Evolutionary conservation across 306 rosid species (phyloP).

Genomic region (Notholithocarpus densiflorus): DNA sequence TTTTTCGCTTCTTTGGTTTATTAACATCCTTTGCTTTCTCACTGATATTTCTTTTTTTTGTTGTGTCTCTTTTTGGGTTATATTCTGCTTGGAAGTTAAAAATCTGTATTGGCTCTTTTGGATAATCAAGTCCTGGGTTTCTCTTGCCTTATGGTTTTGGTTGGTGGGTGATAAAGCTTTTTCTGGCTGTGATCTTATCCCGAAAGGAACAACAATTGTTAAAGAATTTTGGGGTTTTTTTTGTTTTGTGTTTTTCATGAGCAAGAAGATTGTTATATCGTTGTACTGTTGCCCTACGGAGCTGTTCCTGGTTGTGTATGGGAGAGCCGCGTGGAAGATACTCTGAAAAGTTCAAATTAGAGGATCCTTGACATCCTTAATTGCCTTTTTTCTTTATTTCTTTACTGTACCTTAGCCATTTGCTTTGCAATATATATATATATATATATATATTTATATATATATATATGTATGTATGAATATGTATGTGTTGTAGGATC

Average conservation of each 20-base stretch:
- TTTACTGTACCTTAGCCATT: no score
- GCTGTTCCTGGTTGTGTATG: neutral
- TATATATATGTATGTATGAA: no score
- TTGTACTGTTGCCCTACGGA: neutral
- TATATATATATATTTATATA: no score
- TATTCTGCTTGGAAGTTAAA: neutral
- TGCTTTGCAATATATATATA: no score
- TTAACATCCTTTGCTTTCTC: neutral
- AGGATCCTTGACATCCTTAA: no score
- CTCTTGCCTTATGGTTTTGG: neutral
- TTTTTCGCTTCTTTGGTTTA: neutral
- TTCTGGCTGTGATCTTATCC: neutral
- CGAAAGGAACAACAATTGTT: neutral
- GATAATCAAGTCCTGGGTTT: neutral
- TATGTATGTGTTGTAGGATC: no score
- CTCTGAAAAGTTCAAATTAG: conserved; percentile 10
- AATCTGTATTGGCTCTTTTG: neutral
- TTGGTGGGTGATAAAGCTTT: neutral
- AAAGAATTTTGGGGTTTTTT: neutral
- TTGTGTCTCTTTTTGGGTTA: neutral
- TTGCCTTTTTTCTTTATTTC: no score
- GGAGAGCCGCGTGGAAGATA: conserved; percentile 8
- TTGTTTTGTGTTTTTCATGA: neutral
- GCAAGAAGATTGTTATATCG: neutral
- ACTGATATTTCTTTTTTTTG: no score